Conservation (phyloP, 345 rosid species). For the Citrus sp. region DNA sequence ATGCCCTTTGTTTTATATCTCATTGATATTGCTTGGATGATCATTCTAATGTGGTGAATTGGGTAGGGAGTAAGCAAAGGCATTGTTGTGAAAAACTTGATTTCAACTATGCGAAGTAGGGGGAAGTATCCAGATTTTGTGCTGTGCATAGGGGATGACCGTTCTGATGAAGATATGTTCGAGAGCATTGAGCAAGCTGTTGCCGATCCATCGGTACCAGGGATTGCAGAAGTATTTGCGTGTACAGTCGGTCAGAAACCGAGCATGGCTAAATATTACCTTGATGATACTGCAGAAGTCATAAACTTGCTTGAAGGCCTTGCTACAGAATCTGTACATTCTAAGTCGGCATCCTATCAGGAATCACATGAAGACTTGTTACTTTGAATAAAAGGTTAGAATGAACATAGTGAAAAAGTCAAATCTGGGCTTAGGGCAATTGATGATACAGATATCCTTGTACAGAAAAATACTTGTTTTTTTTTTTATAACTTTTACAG, state of each 20-base stretch:
- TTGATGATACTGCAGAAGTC: constrained; percentile 62
- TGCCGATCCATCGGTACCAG: constrained; percentile 40
- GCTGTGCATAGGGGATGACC: constrained; percentile 78
- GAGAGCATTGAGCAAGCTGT: constrained; percentile 45
- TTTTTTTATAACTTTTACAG: background rate
- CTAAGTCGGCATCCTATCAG: constrained; percentile 7
- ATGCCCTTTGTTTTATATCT: background rate
- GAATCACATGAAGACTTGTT: background rate
- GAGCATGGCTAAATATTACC: constrained; percentile 81
- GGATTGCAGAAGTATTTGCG: constrained; percentile 55
- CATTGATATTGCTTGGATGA: background rate
- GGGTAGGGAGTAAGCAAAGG: constrained; percentile 80
- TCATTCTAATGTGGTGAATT: constrained; percentile 9
- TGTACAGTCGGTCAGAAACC: constrained; percentile 90
- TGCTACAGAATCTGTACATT: constrained; percentile 30
- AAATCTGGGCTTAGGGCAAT: background rate
- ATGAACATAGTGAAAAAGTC: background rate
- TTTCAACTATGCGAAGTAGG: constrained; percentile 44
- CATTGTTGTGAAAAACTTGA: constrained; percentile 52
- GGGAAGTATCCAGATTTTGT: constrained; percentile 65
- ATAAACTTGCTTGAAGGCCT: constrained; percentile 57
- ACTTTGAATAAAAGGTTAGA: background rate
- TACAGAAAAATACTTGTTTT: background rate
- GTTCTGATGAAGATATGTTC: constrained; percentile 88
- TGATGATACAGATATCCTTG: constrained; percentile 8